Conservation (phyloP, 2,329 filamentous ascomycete genomes). For the Neopestalotiopsis sp. region DNA sequence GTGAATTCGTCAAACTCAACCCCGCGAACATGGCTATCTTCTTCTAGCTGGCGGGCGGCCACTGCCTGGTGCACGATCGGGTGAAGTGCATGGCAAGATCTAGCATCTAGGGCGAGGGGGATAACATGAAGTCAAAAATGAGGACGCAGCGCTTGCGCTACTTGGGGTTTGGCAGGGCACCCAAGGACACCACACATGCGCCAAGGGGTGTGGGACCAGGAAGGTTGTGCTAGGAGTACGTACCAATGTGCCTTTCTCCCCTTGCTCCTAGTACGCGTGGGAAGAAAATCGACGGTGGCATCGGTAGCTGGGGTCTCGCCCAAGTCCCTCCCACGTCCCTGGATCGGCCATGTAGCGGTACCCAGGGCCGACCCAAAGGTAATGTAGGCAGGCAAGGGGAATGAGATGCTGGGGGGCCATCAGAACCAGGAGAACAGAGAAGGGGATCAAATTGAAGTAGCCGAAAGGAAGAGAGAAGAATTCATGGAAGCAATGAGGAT, state of each 20-base stretch:
- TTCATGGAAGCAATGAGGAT: neutral
- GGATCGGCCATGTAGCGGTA: constrained; percentile 17
- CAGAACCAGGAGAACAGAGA: neutral
- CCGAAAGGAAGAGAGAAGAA: neutral
- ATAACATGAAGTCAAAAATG: constrained; percentile 21
- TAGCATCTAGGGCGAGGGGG: constrained; percentile 12
- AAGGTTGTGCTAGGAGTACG: neutral
- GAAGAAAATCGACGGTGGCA: constrained; percentile 1
- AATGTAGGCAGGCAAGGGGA: neutral
- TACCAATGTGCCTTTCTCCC: neutral
- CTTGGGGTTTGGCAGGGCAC: constrained; percentile 16
- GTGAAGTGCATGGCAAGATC: neutral
- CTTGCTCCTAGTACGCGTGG: constrained; percentile 15
- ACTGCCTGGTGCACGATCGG: neutral
- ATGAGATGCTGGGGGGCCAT: neutral
- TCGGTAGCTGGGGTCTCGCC: neutral
- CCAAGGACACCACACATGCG: neutral
- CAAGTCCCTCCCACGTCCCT: constrained; percentile 14
- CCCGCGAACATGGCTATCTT: neutral
- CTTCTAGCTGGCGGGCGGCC: neutral
- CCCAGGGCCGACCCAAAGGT: neutral
- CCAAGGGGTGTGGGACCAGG: neutral
- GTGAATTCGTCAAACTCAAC: neutral
- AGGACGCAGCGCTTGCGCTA: constrained; percentile 15
- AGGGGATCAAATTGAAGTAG: neutral